Base-by-base conservation (phyloP, 2,329 filamentous ascomycete genomes). In the Raffaelea albimanens region DNA sequence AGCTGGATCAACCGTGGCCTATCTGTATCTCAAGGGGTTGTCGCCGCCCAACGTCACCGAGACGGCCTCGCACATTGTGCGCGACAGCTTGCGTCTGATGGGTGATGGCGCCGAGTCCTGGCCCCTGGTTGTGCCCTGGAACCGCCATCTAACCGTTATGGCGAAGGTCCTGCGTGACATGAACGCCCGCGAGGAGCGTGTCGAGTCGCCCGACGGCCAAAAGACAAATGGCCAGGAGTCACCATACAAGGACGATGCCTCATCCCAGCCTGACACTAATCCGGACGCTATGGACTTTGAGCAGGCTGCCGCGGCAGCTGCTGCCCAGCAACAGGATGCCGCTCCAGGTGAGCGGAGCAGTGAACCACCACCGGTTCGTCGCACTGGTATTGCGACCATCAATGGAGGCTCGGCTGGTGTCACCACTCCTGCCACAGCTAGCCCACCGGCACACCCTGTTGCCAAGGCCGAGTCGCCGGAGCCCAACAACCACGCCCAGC, bases 61-160 rank as follows among this genome's bases (percentile, higher is more conserved):
- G 62, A 77, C 76, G 2, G 75, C 76, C 2, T 69, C 69, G 18
- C 68, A 69, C 44, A 76, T 81, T 42, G 77, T 81, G 31, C 68
- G 70, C 41, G 76, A 80, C 54, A 76, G 76, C 25, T 66, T 80
- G 50, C 73, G 74, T 22, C 73, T 80, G 54, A 77, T 80, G 65
- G 67, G 71, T 49, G 74, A 79, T 3, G 76, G 75, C 11, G 74
- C 73, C 2, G 75, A 79, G 46, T 78, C 71, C 21, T 81, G 77
- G 76, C 72, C 75, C 2, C 64, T 81, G 13, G 76, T 79, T 53
- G 64, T 71, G 13, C 77, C 76, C 22, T 81, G 77, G 77, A 71
- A 75, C 47, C 71, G 77, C 33, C 77, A 81, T 54, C 63, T 81
- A 16, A 71, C 71, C 2, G 77, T 81, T 41, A 81, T 81, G 77